A percentile compares a stretch with the other conserved stretches of the same genome.
Conservation (phyloP, 1,284 basidiomycete genomes). For the Ustilago sp. region DNA sequence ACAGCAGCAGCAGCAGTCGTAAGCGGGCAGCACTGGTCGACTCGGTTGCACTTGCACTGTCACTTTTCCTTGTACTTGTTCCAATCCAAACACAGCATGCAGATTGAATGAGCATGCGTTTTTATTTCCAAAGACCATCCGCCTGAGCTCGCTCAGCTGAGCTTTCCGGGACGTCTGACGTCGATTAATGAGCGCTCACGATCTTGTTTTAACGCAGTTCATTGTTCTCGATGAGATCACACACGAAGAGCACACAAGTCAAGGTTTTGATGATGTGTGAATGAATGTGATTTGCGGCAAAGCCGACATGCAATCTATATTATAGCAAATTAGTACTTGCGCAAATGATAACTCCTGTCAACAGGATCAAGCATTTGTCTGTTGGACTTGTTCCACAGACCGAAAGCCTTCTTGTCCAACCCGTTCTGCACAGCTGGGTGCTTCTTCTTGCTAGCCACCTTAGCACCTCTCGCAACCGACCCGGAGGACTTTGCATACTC, state of each 20-base stretch:
- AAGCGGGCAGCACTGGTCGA: conserved; percentile 3
- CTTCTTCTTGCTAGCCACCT: conserved; percentile 4
- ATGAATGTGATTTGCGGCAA: not conserved
- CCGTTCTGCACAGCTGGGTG: not conserved
- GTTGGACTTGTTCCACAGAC: not conserved
- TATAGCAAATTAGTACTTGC: conserved; percentile 6
- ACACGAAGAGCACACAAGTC: not conserved
- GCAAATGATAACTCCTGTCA: conserved; percentile 27
- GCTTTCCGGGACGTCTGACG: not conserved
- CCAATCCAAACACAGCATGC: not conserved
- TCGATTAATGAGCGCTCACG: not conserved
- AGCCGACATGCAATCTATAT: too few relatives aligned
- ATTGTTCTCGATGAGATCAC: not conserved
- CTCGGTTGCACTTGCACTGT: not conserved
- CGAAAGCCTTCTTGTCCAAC: not conserved
- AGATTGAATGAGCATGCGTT: conserved; percentile 4
- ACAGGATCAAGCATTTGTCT: conserved; percentile 8
- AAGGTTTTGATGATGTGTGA: not conserved
- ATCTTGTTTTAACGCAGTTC: too few relatives aligned
- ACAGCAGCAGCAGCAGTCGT: conserved; percentile 6
- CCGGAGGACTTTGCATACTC: conserved; percentile 17
- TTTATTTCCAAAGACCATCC: not conserved
- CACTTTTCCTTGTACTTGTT: conserved; percentile 10
- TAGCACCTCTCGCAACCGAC: not conserved
- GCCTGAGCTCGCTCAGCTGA: not conserved